Evolutionary conservation across 257 asterid species (phyloP), one percentile per base, ranked within the genome.

Genomic region (Jaltomata sinuosa): DNA sequence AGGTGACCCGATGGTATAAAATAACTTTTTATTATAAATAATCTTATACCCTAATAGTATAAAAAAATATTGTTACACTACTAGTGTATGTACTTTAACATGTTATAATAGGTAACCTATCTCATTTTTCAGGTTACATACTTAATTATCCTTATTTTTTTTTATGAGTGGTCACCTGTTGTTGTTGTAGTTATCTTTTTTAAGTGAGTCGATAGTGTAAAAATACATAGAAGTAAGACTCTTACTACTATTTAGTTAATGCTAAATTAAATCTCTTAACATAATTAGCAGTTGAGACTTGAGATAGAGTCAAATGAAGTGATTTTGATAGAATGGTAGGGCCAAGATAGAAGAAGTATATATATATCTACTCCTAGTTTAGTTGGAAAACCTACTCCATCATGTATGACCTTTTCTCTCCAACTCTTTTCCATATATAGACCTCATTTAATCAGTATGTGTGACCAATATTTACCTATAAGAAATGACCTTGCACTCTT

Each of bases 301-400:
- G 8, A 38, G 80, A 42, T 22, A n/a, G 29, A 68, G 78, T 72
- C 54, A 72, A 45, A 6, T 10, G 2, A 21, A 22, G 67, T 50
- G 42, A 18, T 34, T 5, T 22, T 34, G 50, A 22, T 72, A 71
- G 67, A 53, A 27, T 54, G 14, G 72, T 81, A 81, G 84, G 84
- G 22, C 64, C 84, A 86, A 7, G n/a, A 40, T 68, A 40, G 69
- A 55, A 52, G 34, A 76, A 88, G 62, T 52, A 47, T 16, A n/a
- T 22, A 67, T 78, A 64, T 85, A 74, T 22, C 74, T 52, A 59
- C 15, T 71, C 67, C 81, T 83, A 49, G 80, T 59, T 62, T 87
- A 84, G 91, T 87, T 88, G 53, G 89, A 84, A 88, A 83, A 88
- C 89, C 91, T 88, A 87, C 88, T 88, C 88, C 89, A 83, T 83